Base-by-base conservation (phyloP, 2,329 filamentous ascomycete genomes). In the Teratosphaeriaceae sp. region DNA sequence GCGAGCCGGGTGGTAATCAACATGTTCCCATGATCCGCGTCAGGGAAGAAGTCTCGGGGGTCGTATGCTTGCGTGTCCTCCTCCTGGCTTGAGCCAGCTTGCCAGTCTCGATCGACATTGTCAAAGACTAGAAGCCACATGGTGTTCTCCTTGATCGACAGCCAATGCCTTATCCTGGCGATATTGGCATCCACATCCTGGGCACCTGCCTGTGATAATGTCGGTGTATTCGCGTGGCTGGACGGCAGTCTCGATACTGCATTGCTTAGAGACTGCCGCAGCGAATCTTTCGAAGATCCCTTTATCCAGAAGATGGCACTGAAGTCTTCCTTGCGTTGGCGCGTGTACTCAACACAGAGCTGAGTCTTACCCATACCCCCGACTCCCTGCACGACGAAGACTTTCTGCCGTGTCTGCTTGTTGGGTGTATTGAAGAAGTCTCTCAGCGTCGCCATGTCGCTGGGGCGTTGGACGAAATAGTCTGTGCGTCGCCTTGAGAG, bases 251-350 rank as follows among this genome's bases (percentile, higher is more conserved):
- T 54, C 38, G 46, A 40, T 15, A 62, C 62, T 5, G 56, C 49
- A 26, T 48, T 41, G 2, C 40, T 33, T 49, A 64, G 67, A 50
- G 65, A 67, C 31, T 61, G 57, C 44, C 62, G 56, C 2, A 72
- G 42, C 4, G 61, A 61, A 23, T 38, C 35, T 24, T 26, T 38
- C 3, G 35, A 38, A 3, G 35, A 38, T 38, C 19, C 35, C 46
- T 73, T 65, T 4, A 74, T 38, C 70, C 68, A 74, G 46, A 73
- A 63, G 4, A 67, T 51, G 0, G 66, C 64, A 0, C 62, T 59
- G 49, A 69, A 70, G 7, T 61, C 52, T 11, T 55, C 40, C 21
- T 55, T 54, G 43, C 71, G 48, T 22, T 44, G 45, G 49, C 58
- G 61, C 2, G 59, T 51, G 51, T 65, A 72, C 31, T 59, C 54